phyloP scores from a whole-genome alignment of 2,329 filamentous ascomycete species.

The Stromatinia cepivora region DNA sequence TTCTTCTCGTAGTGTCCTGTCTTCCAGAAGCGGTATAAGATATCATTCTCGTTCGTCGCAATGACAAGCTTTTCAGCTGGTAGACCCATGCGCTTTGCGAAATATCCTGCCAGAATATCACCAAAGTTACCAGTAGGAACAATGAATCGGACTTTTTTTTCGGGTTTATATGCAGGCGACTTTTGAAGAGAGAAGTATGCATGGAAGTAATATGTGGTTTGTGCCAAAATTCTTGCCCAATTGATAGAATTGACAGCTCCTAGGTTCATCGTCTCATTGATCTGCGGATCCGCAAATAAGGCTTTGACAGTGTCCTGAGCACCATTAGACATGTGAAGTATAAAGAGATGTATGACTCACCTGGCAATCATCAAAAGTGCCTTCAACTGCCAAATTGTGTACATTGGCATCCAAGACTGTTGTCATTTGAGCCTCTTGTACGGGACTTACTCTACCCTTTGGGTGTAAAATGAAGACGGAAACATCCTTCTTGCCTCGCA shows the following conservation, averaged over 20 bases:
- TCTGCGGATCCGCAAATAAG: constrained; percentile 81
- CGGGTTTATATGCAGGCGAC: constrained; percentile 60
- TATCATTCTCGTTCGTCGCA: constrained; percentile 97
- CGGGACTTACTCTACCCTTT: constrained; percentile 83
- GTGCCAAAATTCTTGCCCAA: constrained; percentile 90
- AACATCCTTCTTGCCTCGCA: constrained; percentile 94
- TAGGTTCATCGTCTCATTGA: constrained; percentile 79
- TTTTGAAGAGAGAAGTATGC: constrained; percentile 81
- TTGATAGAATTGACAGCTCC: constrained; percentile 97
- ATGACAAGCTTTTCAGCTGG: constrained; percentile 86
- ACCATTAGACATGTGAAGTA: constrained; percentile 23
- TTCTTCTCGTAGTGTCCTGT: constrained; percentile 88
- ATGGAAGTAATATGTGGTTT: constrained; percentile 97
- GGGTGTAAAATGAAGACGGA: constrained; percentile 95
- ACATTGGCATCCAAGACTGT: constrained; percentile 89
- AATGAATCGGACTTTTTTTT: constrained; percentile 76
- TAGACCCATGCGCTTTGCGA: constrained; percentile 86
- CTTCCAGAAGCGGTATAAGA: constrained; percentile 92
- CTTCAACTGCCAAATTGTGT: constrained; percentile 85
- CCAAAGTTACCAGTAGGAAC: constrained; percentile 97
- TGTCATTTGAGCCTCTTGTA: constrained; percentile 97
- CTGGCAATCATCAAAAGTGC: constrained; percentile 96
- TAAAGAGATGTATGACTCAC: constrained; percentile 44
- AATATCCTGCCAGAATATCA: constrained; percentile 90
- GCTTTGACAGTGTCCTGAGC: constrained; percentile 84